These are phyloP conservation scores for Eutypella sp. DNA, from an alignment of 2,329 filamentous ascomycete species.

Conservation along the genomic window DNA sequence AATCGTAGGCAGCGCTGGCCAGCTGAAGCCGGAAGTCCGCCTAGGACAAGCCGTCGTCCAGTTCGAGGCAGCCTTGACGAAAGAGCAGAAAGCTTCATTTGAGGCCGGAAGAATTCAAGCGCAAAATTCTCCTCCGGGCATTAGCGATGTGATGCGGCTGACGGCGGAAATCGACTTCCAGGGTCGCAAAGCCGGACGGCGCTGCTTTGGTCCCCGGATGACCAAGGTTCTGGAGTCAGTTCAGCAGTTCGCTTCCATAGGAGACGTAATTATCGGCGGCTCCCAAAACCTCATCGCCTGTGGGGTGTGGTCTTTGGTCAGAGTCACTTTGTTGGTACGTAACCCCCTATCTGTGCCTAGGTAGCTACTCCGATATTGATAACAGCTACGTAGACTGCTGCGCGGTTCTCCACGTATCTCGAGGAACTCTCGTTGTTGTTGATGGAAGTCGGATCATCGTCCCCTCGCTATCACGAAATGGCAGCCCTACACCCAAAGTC, in stretches of 20 bases:
- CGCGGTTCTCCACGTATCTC: constrained; percentile 27
- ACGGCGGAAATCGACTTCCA: constrained; percentile 32
- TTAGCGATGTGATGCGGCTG: constrained; percentile 34
- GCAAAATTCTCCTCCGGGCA: constrained; percentile 18
- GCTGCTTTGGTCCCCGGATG: constrained; percentile 36
- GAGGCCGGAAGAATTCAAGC: constrained; percentile 13
- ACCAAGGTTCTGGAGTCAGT: constrained; percentile 34
- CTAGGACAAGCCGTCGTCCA: constrained; percentile 35
- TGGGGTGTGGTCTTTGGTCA: constrained; percentile 39
- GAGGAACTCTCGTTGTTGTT: constrained; percentile 36
- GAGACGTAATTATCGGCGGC: constrained; percentile 35
- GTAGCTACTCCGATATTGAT: no score
- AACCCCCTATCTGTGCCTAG: constrained; percentile 5
- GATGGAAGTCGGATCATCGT: constrained; percentile 35
- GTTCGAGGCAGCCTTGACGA: constrained; percentile 32
- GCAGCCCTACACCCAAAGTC: constrained; percentile 35
- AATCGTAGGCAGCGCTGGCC: background rate
- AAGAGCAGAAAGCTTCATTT: constrained; percentile 30
- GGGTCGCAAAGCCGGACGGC: constrained; percentile 11
- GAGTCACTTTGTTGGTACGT: constrained; percentile 35
- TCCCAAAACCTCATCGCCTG: constrained; percentile 40
- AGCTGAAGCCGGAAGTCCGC: constrained; percentile 31
- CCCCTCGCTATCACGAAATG: constrained; percentile 35
- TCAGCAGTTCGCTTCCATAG: constrained; percentile 39
- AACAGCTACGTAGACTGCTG: constrained; percentile 20